Percentiles rank a stretch among this genome's conserved stretches.
Conservation (phyloP, 305 asterid species). For the Andrographis paniculata region DNA sequence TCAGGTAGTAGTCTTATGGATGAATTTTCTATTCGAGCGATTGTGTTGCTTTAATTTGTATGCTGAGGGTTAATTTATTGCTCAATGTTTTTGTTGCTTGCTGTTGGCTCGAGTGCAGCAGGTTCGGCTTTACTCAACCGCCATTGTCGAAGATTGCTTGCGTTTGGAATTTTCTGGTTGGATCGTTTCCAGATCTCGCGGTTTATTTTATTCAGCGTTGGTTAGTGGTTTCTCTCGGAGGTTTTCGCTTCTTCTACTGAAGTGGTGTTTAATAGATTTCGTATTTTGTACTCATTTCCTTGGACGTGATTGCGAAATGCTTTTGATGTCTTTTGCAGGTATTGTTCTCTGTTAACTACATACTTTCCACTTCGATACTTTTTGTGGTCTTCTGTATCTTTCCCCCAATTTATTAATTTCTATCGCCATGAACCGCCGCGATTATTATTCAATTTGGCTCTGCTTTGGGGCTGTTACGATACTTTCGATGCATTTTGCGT, state of each 20-base stretch:
- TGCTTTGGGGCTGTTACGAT: slow-evolving; percentile 20
- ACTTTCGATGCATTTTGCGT: slow-evolving; percentile 15
- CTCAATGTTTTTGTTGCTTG: too few relatives aligned
- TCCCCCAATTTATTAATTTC: not conserved
- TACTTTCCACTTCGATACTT: not conserved
- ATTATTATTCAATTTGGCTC: slow-evolving; percentile 14
- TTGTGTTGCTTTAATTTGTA: slow-evolving; percentile 14
- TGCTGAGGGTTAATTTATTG: not conserved
- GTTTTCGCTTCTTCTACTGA: not conserved
- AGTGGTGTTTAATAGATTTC: slow-evolving; percentile 4
- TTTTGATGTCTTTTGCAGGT: not conserved
- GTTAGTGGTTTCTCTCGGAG: not conserved
- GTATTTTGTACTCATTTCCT: slow-evolving; percentile 12
- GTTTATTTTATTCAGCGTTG: slow-evolving; percentile 11
- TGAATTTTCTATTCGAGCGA: slow-evolving; percentile 13
- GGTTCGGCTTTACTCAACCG: slow-evolving; percentile 13
- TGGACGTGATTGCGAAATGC: slow-evolving; percentile 1
- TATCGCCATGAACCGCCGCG: slow-evolving; percentile 18
- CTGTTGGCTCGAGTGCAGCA: slow-evolving; percentile 5
- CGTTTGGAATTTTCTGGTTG: slow-evolving; percentile 37
- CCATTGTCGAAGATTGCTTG: slow-evolving; percentile 16
- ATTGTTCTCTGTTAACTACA: not conserved
- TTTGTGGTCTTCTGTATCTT: slow-evolving; percentile 19
- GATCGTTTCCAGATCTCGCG: slow-evolving; percentile 20
- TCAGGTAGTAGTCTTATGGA: slow-evolving; percentile 19